Percentiles rank a stretch among this genome's conserved stretches.
Conservation (phyloP, 2,329 filamentous ascomycete species). For the Lecanicillium sp. region DNA sequence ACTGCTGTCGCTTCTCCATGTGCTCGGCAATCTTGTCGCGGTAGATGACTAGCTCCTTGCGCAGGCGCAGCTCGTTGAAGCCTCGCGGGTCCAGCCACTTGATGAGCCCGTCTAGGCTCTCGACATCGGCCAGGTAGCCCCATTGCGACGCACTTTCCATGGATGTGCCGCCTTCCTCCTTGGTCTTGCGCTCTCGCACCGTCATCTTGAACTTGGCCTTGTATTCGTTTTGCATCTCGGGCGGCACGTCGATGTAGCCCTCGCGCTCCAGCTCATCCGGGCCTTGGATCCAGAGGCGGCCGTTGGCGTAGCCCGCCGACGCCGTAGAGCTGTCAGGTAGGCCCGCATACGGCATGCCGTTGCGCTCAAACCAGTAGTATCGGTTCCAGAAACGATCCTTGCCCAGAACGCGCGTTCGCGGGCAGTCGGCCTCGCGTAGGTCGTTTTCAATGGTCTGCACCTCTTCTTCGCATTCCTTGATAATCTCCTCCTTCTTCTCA, state of each 20-base stretch:
- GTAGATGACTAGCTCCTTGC: conserved; percentile 76
- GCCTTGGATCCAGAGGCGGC: conserved; percentile 92
- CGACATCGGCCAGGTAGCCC: conserved; percentile 82
- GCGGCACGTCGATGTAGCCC: conserved; percentile 73
- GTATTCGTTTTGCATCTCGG: conserved; percentile 69
- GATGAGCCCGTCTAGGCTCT: conserved; percentile 70
- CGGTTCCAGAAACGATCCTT: conserved; percentile 97
- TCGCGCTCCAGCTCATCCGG: conserved; percentile 81
- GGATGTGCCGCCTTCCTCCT: conserved; percentile 77
- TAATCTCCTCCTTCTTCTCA: conserved; percentile 72
- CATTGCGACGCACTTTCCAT: conserved; percentile 74
- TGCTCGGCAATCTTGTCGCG: conserved; percentile 67
- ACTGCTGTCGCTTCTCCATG: conserved; percentile 73
- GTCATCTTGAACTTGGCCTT: conserved; percentile 71
- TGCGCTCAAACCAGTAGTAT: conserved; percentile 99
- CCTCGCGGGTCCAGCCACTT: conserved; percentile 85
- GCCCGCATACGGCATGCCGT: conserved; percentile 92
- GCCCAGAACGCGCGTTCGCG: conserved; percentile 79
- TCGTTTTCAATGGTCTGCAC: conserved; percentile 85
- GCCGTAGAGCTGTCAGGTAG: conserved; percentile 84
- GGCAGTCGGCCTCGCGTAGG: conserved; percentile 86
- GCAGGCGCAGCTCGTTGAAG: conserved; percentile 75
- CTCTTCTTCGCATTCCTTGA: conserved; percentile 76
- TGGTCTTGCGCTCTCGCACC: conserved; percentile 73
- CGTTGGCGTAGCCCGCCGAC: conserved; percentile 83